Evolutionary conservation across 345 rosid species (phyloP), one percentile per base, ranked within the genome.

Genomic region (Dipteronia dyeriana): DNA sequence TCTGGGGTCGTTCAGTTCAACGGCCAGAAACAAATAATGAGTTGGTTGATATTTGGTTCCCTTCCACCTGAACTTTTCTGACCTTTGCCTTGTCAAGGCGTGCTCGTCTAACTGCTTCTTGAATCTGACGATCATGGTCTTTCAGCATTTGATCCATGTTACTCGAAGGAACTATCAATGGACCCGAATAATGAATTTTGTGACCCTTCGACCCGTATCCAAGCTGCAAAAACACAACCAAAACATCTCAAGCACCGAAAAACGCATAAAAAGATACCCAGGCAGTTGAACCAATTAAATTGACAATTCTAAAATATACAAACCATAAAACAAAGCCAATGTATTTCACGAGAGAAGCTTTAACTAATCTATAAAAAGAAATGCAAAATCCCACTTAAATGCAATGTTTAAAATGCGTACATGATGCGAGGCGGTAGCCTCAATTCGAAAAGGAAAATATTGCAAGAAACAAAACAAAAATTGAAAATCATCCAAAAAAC

Each of bases 71-170:
- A 70, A 85, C 81, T 83, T 86, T 94, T 82, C 85, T 90, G 75
- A 88, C 87, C 80, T 90, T 91, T 76, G 97, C 97, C 84, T 90
- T 96, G 77, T 92, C 99, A 10, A 89, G 79, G 17, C 99, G 84
- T 56, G 99, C 92, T 86, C 93, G 91, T 75, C 98, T 82, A 49
- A 87, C 94, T 51, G 97, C 98, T 84, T 96, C 99, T 82, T 96
- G 99, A 75, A 96, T 89, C 38, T 94, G 99, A 41, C 98, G 97
- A 77, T 96, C 99, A 29, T 96, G 99, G 76, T 96, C 98, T 86
- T 90, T 96, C n/a, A 96, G 83, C 88, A 91, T 85, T 79, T 96
- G 97, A 79, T 96, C 99, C 95, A 90, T 82, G 82, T 92, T 94
- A 68, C 94, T 94, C 5, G 98, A 88, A 31, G 98, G 99, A 53